These are phyloP conservation scores for Sclerotinia subarctica DNA, from an alignment of 2,329 filamentous ascomycete species.

Conservation along the genomic window DNA sequence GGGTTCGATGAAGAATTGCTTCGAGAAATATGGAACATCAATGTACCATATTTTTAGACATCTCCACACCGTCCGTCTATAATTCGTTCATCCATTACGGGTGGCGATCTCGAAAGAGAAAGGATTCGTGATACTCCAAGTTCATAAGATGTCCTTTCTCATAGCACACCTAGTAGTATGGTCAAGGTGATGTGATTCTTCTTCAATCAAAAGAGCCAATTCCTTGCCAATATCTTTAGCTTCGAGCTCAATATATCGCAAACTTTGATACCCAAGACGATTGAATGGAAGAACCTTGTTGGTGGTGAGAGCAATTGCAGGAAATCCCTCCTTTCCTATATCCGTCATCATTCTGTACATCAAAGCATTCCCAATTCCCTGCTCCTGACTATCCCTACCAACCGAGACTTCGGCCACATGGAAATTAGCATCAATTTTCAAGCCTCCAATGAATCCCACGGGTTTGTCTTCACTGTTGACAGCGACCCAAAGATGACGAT, in stretches of 20 bases:
- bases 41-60: slow-evolving; percentile 14
- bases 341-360: slow-evolving; percentile 35
- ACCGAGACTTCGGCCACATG: slow-evolving; percentile 37
- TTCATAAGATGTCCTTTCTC: slow-evolving; percentile 8
- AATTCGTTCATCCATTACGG: not conserved
- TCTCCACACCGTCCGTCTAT: not conserved
- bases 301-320: slow-evolving; percentile 35
- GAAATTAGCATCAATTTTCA: slow-evolving; percentile 34
- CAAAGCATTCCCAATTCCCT: slow-evolving; percentile 35
- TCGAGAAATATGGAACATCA: slow-evolving; percentile 9
- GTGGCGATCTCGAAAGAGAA: not conserved
- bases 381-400: slow-evolving; percentile 33
- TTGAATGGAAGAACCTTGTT: slow-evolving; percentile 35
- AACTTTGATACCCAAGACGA: slow-evolving; percentile 35
- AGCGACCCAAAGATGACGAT: slow-evolving; percentile 36
- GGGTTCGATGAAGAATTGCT: not conserved
- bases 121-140: not conserved
- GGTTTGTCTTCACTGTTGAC: slow-evolving; percentile 32
- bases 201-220: slow-evolving; percentile 5
- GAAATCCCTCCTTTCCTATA: slow-evolving; percentile 32
- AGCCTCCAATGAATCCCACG: slow-evolving; percentile 35
- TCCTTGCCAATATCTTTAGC: slow-evolving; percentile 23
- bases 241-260: slow-evolving; percentile 35
- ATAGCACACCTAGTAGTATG: slow-evolving; percentile 12
- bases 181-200: not conserved